Evolutionary conservation across 345 rosid species (phyloP).

Genomic region (Ceriops decandra): DNA sequence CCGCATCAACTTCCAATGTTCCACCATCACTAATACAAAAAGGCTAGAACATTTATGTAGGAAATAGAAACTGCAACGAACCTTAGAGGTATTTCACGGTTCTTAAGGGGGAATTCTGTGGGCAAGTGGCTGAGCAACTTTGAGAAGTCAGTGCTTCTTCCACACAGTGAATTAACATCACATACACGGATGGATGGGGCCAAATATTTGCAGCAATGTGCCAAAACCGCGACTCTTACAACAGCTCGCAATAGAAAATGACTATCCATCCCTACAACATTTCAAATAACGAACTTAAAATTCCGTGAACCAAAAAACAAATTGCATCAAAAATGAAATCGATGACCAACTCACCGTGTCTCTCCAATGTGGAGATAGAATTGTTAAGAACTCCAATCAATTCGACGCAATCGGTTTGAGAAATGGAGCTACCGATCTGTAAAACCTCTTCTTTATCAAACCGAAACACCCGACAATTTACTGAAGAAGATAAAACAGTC

Average conservation of each 20-base stretch:
- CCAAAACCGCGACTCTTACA: constrained; percentile 43
- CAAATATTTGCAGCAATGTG: constrained; percentile 33
- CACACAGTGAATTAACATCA: constrained; percentile 23
- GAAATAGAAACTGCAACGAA: constrained; percentile 18
- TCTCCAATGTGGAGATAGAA: constrained; percentile 37
- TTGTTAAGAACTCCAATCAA: constrained; percentile 42
- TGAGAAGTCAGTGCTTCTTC: constrained; percentile 30
- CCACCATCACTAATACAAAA: no score
- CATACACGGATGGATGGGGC: constrained; percentile 10
- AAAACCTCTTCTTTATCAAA: constrained; percentile 41
- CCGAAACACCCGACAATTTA: constrained; percentile 32
- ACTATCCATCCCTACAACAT: constrained; percentile 40
- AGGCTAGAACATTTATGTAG: no score
- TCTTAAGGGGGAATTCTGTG: constrained; percentile 31
- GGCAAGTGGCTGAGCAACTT: constrained; percentile 49
- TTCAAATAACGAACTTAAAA: not conserved
- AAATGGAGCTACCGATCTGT: constrained; percentile 50
- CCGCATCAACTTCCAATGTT: not conserved
- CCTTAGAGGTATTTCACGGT: constrained; percentile 54
- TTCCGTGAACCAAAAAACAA: not conserved
- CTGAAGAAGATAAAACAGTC: constrained; percentile 50
- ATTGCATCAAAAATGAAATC: not conserved
- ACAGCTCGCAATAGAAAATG: constrained; percentile 42
- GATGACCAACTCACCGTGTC: constrained; percentile 36
- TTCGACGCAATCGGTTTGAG: constrained; percentile 35